phyloP scores from a whole-genome alignment of 768 basidiomycete genomes.

The Xanthoconium purpureum region DNA sequence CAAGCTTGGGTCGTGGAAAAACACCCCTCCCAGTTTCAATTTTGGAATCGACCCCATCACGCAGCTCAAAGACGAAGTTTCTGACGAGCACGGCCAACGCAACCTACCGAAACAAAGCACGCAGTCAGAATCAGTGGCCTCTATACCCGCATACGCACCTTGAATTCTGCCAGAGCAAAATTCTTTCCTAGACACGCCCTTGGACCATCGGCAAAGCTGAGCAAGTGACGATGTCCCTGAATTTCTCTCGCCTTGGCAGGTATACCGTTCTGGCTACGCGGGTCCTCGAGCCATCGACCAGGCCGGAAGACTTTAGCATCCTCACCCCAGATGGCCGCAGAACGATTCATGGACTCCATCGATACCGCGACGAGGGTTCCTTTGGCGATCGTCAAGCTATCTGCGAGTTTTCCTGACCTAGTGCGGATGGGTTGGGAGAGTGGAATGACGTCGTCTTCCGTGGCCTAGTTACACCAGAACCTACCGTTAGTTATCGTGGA shows the following conservation, averaged over 20 bases:
- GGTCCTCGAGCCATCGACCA: slow-evolving; percentile 53
- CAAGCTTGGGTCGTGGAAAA: neutral
- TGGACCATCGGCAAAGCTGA: slow-evolving; percentile 50
- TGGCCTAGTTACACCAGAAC: slow-evolving; percentile 31
- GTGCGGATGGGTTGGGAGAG: slow-evolving; percentile 45
- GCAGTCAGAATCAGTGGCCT: neutral
- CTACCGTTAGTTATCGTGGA: neutral
- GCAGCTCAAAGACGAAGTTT: slow-evolving; percentile 35
- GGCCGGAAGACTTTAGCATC: slow-evolving; percentile 58
- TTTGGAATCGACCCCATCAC: neutral
- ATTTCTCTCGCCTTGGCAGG: slow-evolving; percentile 36
- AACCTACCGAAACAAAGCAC: slow-evolving; percentile 25
- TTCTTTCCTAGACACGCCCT: slow-evolving; percentile 46
- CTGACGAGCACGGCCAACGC: slow-evolving; percentile 39
- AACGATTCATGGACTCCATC: slow-evolving; percentile 47
- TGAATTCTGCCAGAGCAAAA: slow-evolving; percentile 42
- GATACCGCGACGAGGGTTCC: slow-evolving; percentile 44
- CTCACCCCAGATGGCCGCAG: slow-evolving; percentile 55
- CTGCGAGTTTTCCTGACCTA: slow-evolving; percentile 35
- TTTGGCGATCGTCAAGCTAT: slow-evolving; percentile 43
- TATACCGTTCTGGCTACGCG: slow-evolving; percentile 12
- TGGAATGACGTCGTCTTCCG: slow-evolving; percentile 56
- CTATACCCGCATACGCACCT: slow-evolving; percentile 15
- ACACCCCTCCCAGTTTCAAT: neutral
- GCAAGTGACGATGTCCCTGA: slow-evolving; percentile 46